Percentiles rank a stretch among this genome's conserved stretches.
Evolutionary conservation across 2,329 filamentous ascomycete species (phyloP).

Genomic region (Neospermospora avenae): DNA sequence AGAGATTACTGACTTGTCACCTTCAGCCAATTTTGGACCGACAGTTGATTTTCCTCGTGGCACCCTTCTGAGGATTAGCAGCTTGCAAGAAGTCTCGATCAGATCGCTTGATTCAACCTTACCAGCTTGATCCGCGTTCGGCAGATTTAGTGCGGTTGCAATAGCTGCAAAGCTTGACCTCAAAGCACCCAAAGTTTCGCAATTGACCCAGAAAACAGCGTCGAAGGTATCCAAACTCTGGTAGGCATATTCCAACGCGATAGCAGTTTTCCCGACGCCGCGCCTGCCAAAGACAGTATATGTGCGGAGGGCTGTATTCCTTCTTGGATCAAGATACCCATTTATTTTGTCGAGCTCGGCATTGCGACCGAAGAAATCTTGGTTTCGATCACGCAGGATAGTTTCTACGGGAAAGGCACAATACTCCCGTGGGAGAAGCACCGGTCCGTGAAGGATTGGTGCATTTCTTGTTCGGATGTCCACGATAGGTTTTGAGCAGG

Average conservation of each 20-base stretch:
- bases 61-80: background rate
- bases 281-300: slow-evolving; percentile 30
- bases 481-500: background rate
- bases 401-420: slow-evolving; percentile 16
- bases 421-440: background rate
- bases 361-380: slow-evolving; percentile 25
- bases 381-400: slow-evolving; percentile 5
- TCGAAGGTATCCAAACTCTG: slow-evolving; percentile 22
- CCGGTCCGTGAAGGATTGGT: background rate
- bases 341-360: slow-evolving; percentile 26
- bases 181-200: slow-evolving; percentile 26
- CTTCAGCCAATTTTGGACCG: slow-evolving; percentile 21
- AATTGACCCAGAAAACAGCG: slow-evolving; percentile 31
- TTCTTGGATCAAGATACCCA: slow-evolving; percentile 8
- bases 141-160: slow-evolving; percentile 25
- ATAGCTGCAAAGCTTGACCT: slow-evolving; percentile 32
- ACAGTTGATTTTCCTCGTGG: slow-evolving; percentile 21
- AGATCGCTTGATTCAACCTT: background rate
- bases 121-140: slow-evolving; percentile 17
- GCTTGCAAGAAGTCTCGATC: background rate
- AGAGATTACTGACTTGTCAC: slow-evolving; percentile 12
- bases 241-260: slow-evolving; percentile 26
- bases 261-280: slow-evolving; percentile 28
- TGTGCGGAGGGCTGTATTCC: slow-evolving; percentile 19
- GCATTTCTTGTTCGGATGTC: rapidly evolving